A percentile compares a stretch with the other conserved stretches of the same genome.
Conservation (phyloP, 106 monocot genomes). For the Acorus gramineus region DNA sequence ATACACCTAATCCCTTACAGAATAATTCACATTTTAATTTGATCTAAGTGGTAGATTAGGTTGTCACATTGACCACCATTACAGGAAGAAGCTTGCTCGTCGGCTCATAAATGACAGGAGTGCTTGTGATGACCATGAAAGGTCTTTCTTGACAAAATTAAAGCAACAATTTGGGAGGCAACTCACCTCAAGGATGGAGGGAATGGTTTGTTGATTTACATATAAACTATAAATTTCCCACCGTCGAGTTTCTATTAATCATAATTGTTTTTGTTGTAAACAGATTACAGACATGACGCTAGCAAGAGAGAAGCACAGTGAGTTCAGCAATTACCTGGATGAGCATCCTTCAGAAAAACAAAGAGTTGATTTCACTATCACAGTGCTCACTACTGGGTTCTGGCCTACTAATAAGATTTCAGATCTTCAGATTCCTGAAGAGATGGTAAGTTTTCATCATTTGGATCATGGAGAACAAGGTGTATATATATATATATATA, state of each 20-base stretch:
- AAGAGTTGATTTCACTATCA: constrained; percentile 84
- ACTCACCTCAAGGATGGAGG: constrained; percentile 85
- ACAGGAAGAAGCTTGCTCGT: constrained; percentile 69
- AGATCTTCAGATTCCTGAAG: constrained; percentile 83
- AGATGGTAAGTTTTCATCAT: constrained; percentile 48
- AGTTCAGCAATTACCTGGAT: constrained; percentile 73
- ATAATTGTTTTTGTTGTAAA: neutral
- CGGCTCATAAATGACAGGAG: constrained; percentile 68
- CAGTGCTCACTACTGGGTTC: constrained; percentile 91
- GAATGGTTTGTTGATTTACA: constrained; percentile 37
- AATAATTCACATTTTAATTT: neutral
- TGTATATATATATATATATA: no score
- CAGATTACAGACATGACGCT: constrained; percentile 92
- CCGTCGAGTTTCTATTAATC: neutral
- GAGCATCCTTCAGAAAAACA: constrained; percentile 47
- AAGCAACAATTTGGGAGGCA: constrained; percentile 83
- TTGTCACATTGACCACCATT: neutral
- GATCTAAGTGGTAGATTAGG: neutral
- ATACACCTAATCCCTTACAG: neutral
- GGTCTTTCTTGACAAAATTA: constrained; percentile 61
- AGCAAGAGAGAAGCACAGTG: constrained; percentile 82
- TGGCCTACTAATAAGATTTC: constrained; percentile 92
- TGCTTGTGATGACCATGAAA: constrained; percentile 75
- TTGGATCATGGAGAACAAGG: neutral
- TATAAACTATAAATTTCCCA: no score